Evolutionary conservation across 2,329 filamentous ascomycete genomes (phyloP), one percentile per base, ranked within the genome.

Genomic region (Sclerotinia borealis): DNA sequence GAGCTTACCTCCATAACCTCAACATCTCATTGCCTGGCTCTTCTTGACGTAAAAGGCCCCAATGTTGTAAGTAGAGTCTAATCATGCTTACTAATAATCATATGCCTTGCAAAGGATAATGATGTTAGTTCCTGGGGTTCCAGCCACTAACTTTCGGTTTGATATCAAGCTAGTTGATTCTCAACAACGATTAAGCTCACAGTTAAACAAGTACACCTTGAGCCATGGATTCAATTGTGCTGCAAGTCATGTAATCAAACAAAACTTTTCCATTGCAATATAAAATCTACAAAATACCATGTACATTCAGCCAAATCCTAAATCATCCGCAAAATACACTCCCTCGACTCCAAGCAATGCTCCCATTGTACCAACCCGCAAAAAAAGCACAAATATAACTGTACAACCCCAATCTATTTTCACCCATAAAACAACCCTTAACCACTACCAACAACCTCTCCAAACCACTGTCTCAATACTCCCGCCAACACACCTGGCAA

Each of bases 381-480:
- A n/a, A 61, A 61, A 15, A 41, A 25, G 36, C 34, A 60, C 34
- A 10, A 61, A 54, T 54, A 22, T 13, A 47, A 36, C 43, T 49
- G 17, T 39, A 19, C 48, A 54, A 17, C 10, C 10, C 34, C 19
- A 34, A 11, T 9, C 10, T 11, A 61, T n/a, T 8, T 13, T 4
- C 9, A 19, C 7, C 25, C 22, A 6, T 19, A 17, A 22, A 29
- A 2, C 9, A 22, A 13, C 37, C 6, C 31, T 54, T 48, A 39
- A 52, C 60, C 41, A 43, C 60, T 63, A 3, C 60, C 73, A 17
- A 71, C 73, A 29, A 88, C 85, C 76, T 88, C 85, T 0, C 90
- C 88, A 81, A 99, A 97, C 96, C 96, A 99, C 69, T 96, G 96
- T 77, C 93, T 89, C 78, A 99, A 78, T 69, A 96, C 83, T 34